Base-by-base conservation (phyloP, 208 protist genomes). In the Trypanosoma boissoni region DNA sequence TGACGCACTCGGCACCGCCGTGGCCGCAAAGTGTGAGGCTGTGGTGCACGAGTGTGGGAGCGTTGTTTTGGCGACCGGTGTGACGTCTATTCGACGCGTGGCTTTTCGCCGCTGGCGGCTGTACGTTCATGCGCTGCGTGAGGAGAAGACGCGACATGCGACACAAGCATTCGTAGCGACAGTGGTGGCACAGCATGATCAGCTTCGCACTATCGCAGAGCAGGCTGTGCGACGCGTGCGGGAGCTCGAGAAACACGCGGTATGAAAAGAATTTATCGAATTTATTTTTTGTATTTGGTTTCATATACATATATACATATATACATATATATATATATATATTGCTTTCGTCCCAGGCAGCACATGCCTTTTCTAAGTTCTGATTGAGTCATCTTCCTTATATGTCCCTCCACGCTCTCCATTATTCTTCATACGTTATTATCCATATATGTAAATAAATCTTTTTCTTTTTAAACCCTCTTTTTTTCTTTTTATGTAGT, bases 121-220 rank as follows among this genome's bases (percentile, higher is more conserved):
- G 18, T 23, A 10, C 16, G 26, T 49, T 42, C 45, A 41, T 37
- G 16, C 28, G 26, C 20, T 42, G 34, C 6, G 20, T 9, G 58
- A 31, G 29, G 27, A 27, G 31, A 43, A 37, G 52, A 52, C 7
- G 42, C 42, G 20, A 43, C 18, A 1, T 23, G 20, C n/a, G n/a
- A n/a, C n/a, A n/a, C n/a, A n/a, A n/a, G 34, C 34, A 41, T 48
- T 44, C 23, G 16, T 68, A 10, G 20, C 37, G 23, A 55, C 27
- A 14, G 44, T 68, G 63, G 16, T 21, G 4, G 42, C 44, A 27
- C 9, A 53, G 42, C 37, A 68, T 18, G 63, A 56, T 41, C 26
- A 60, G 54, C 21, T 68, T 29, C 50, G 31, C 43, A 20, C 24
- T n/a, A 61, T 68, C 18, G 39, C 63, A 20, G 16, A 57, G 21